Base-by-base conservation (phyloP, 176 grass and related monocot genomes). In the Themeda triandra region DNA sequence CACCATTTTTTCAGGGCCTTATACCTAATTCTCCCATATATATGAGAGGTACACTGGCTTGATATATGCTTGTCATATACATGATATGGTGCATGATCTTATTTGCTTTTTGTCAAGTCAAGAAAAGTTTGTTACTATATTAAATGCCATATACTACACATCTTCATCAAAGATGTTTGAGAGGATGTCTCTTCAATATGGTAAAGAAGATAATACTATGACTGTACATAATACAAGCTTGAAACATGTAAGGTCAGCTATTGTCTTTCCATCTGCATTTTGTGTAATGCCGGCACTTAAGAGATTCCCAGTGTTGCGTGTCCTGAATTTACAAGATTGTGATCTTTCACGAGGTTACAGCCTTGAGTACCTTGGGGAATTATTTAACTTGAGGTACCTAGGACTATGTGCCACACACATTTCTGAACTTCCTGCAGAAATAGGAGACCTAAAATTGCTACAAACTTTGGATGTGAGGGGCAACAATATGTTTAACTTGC, bases 61-160 rank as follows among this genome's bases (percentile, higher is more conserved):
- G 7, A 6, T 44, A 64, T 1, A 0, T 14, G 0, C 0, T 14
- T 76, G 44, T 9, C 45, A 1, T 25, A 21, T 81, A 10, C 78
- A 81, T 81, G 78, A 80, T 3, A 80, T 66, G 63, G 63, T 80
- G 10, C 42, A 67, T 14, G 78, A 67, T 51, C 63, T 80, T 5
- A 33, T 80, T 3, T 18, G 41, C 21, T 49, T 3, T 3, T n/a
- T 80, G 19, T 66, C 77, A n/a, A n/a, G n/a, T n/a, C n/a, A n/a
- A n/a, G n/a, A 51, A 29, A 80, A 80, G 6, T 51, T 80, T 80
- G 42, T 33, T 6, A 67, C 5, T 9, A 0, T 67, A 51, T 6
- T 8, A 0, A 36, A 13, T 67, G 2, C 1, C 14, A 12, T 6
- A n/a, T 1, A 13, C 6, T 1, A 19, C 0, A 35, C 6, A 30